Percentiles rank a stretch among this genome's conserved stretches.
phyloP scores from a whole-genome alignment of 106 monocot genomes.

The Dactylorhiza incarnata region DNA sequence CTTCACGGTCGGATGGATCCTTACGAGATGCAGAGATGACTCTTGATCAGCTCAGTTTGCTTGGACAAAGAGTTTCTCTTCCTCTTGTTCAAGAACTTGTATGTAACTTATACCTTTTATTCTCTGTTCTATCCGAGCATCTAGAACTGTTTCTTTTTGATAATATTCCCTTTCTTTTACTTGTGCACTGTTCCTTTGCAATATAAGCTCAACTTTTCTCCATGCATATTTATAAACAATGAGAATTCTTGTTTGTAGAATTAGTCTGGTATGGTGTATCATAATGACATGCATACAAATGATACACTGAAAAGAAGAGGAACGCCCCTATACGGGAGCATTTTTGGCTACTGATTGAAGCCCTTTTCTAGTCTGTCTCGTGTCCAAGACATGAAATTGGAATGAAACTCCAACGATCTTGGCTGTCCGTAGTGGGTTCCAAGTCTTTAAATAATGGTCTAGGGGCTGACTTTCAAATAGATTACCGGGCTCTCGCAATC shows the following conservation, averaged over 20 bases:
- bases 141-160: not conserved
- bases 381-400: no score
- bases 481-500: no score
- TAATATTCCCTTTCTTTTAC: not conserved
- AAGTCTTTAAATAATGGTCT: no score
- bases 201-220: not conserved
- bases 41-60: slow-evolving; percentile 88
- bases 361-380: no score
- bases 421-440: no score
- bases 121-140: not conserved
- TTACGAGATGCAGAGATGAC: slow-evolving; percentile 96
- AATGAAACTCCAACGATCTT: no score
- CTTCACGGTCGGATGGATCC: slow-evolving; percentile 87
- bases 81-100: slow-evolving; percentile 90
- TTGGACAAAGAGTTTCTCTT: slow-evolving; percentile 80
- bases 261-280: not conserved
- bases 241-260: no score
- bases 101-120: slow-evolving; percentile 25
- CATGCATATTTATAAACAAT: not conserved
- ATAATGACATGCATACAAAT: not conserved
- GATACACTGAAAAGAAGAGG: no score
- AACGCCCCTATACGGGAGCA: no score
- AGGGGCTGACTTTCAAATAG: no score
- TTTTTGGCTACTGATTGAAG: no score
- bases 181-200: not conserved